Percentiles rank a stretch among this genome's conserved stretches.
phyloP scores from a whole-genome alignment of 371 early-diverging fungal genomes.

The Rhizopus microsporus region DNA sequence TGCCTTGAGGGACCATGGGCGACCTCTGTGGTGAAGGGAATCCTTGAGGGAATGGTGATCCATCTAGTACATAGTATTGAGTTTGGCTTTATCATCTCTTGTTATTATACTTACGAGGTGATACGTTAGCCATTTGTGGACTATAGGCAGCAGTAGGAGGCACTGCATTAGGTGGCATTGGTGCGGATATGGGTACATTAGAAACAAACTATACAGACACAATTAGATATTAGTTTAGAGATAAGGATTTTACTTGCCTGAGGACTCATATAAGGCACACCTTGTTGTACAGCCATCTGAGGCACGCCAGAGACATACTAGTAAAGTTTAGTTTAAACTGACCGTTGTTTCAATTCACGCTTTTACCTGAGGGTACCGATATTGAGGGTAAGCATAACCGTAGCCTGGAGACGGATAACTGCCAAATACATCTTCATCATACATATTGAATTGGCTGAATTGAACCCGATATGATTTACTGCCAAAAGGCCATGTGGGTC shows the following conservation, averaged over 20 bases:
- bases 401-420: slow-evolving; percentile 45
- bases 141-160: slow-evolving; percentile 45
- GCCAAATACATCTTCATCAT: slow-evolving; percentile 41
- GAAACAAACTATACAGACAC: slow-evolving; percentile 32
- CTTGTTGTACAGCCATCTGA: slow-evolving; percentile 46
- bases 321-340: not conserved
- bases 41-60: slow-evolving; percentile 49
- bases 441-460: slow-evolving; percentile 36
- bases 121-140: slow-evolving; percentile 47
- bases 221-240: not conserved
- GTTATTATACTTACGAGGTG: slow-evolving; percentile 34
- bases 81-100: not conserved
- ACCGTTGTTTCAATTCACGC: not conserved
- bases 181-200: slow-evolving; percentile 39
- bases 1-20: slow-evolving; percentile 54
- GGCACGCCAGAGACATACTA: slow-evolving; percentile 43
- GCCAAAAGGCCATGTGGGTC: slow-evolving; percentile 59
- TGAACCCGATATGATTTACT: slow-evolving; percentile 44
- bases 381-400: slow-evolving; percentile 49
- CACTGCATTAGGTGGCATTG: slow-evolving; percentile 37
- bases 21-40: slow-evolving; percentile 54
- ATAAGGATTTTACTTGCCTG: slow-evolving; percentile 22
- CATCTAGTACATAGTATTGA: slow-evolving; percentile 24
- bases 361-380: slow-evolving; percentile 43
- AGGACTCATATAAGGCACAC: slow-evolving; percentile 48